Evolutionary conservation across 2,329 filamentous ascomycete species (phyloP), one percentile per base, ranked within the genome.

Genomic region (Macrophomina pseudophaseolina): DNA sequence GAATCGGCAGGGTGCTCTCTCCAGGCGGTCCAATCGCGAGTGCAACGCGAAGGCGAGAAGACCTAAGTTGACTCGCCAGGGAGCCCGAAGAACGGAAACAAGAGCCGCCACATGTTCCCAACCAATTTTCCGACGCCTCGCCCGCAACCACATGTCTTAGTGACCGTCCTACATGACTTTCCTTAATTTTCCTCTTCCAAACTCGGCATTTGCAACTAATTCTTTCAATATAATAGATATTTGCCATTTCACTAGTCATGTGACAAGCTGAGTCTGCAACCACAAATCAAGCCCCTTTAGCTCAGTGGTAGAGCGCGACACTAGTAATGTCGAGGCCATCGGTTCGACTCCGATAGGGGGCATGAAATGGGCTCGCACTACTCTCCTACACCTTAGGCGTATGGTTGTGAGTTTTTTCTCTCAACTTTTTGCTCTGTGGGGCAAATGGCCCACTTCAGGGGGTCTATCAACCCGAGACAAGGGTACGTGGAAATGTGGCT

Each of bases 291-390:
- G 51, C 63, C 63, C 53, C 52, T 65, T 56, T 65, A 65, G 63
- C 63, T 65, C 63, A 65, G 63, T 65, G 52, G 63, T 64, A 64
- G 62, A 64, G 62, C 62, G 62, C 62, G 62, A 48, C 62, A 64
- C 49, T 64, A 64, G 62, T 64, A 54, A 64, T 64, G 49, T 48
- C 62, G 62, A 64, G 62, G 62, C 62, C 62, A 46, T 64, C 62
- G 51, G 51, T 65, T 65, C 63, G 63, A 65, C 63, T 65, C 51
- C 63, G 63, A 65, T 56, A 56, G 63, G 63, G 53, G 63, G 63
- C 63, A 65, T 48, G 35, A 0, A 4, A 38, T 23, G 54, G n/a
- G 44, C 38, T 4, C 3, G 7, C 18, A 11, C 1, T 7, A 14
- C 11, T 11, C 42, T 46, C 38, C 14, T 46, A 28, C 38, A 18